Evolutionary conservation across 345 rosid species (phyloP).

Genomic region (Gossypium anomalum): DNA sequence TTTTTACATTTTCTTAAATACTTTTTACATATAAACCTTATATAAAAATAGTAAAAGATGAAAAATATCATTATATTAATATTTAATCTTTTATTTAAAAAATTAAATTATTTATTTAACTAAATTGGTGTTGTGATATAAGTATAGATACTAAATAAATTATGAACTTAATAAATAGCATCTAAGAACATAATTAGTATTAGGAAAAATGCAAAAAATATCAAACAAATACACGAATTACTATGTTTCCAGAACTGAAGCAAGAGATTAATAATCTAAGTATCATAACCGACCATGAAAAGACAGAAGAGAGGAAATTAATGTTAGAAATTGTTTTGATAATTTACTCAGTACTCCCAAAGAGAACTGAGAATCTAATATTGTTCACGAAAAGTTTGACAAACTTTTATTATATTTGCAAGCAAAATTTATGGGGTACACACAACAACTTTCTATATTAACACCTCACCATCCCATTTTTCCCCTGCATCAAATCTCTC

Average conservation of each 20-base stretch:
- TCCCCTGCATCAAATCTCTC: neutral
- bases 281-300: slow-evolving; percentile 15
- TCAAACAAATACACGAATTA: neutral
- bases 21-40: no score
- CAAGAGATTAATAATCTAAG: neutral
- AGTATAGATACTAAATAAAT: no score
- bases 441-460: neutral
- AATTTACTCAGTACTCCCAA: neutral
- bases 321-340: neutral
- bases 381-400: slow-evolving; percentile 29
- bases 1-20: no score
- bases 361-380: slow-evolving; percentile 1
- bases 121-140: no score
- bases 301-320: neutral
- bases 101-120: no score
- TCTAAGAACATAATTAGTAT: neutral
- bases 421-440: neutral
- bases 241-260: neutral
- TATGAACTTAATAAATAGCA: neutral
- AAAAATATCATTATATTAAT: no score
- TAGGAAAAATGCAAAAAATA: neutral
- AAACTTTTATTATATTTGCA: neutral
- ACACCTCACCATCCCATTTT: slow-evolving; percentile 12
- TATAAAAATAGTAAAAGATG: no score
- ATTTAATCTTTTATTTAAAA: no score